These are phyloP conservation scores for Gaertneriomyces sp. DNA, from an alignment of 192 early-diverging fungal species.

Conservation along the genomic window DNA sequence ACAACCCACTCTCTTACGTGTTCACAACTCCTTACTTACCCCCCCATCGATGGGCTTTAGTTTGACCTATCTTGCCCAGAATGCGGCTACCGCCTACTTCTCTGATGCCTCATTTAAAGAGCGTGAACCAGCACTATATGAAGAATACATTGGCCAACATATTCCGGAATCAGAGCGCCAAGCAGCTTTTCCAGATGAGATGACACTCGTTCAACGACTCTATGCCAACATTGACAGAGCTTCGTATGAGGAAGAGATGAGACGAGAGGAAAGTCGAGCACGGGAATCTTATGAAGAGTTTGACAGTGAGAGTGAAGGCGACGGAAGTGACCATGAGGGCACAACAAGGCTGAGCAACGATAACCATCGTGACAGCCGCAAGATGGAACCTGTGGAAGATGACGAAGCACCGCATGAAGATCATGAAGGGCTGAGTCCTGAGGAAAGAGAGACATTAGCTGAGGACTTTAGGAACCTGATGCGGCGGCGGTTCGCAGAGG, in stretches of 20 bases:
- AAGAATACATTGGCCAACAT: constrained; percentile 15
- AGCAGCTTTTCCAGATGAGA: neutral
- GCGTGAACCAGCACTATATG: constrained; percentile 10
- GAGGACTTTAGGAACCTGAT: constrained; percentile 10
- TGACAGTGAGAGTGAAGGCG: constrained; percentile 11
- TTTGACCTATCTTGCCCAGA: constrained; percentile 4
- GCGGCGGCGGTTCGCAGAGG: constrained; percentile 11
- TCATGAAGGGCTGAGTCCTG: neutral
- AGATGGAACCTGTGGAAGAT: neutral
- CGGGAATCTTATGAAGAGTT: constrained; percentile 11
- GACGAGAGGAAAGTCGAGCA: neutral
- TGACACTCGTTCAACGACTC: constrained; percentile 18
- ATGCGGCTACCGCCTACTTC: constrained; percentile 4
- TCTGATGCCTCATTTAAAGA: constrained; percentile 10
- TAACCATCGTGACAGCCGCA: neutral
- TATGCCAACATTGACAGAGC: constrained; percentile 11
- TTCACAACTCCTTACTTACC: neutral
- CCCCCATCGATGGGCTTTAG: neutral
- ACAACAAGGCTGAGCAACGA: neutral
- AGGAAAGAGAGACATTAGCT: constrained; percentile 1
- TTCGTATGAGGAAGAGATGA: neutral
- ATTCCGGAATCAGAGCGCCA: neutral
- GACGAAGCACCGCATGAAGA: neutral
- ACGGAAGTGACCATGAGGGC: neutral
- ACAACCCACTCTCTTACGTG: neutral